A percentile compares a stretch with the other conserved stretches of the same genome.
phyloP scores from a whole-genome alignment of 1,284 basidiomycete species.

The Takashimella koratensis region DNA sequence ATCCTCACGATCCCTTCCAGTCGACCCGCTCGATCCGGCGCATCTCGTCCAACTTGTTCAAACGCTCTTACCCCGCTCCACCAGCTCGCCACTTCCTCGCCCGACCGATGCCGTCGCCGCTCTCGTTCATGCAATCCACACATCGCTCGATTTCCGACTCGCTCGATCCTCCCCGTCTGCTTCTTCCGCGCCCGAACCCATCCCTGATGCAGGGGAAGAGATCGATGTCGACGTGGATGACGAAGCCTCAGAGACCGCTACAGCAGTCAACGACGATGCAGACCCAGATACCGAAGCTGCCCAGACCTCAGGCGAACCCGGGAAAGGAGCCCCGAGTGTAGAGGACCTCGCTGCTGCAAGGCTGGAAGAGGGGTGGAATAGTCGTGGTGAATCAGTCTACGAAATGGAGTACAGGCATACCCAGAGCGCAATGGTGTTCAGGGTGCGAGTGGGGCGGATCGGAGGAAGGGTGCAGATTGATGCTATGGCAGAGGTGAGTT shows the following conservation, averaged over 20 bases:
- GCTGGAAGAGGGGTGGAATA: conserved; percentile 33
- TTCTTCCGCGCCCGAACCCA: neutral
- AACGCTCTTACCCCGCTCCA: conserved; percentile 25
- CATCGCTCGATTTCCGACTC: conserved; percentile 48
- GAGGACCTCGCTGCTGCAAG: conserved; percentile 5
- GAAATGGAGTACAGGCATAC: conserved; percentile 49
- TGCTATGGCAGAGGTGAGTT: conserved; percentile 50
- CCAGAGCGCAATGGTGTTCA: conserved; percentile 48
- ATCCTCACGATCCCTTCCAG: too few relatives aligned
- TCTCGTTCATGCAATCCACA: conserved; percentile 50
- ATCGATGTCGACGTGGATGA: conserved; percentile 31
- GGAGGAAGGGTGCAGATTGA: conserved; percentile 49
- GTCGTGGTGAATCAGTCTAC: conserved; percentile 42
- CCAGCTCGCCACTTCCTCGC: conserved; percentile 32
- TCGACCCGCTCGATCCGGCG: neutral
- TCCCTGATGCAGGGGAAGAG: neutral
- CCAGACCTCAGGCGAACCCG: neutral
- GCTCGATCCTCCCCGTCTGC: conserved; percentile 8
- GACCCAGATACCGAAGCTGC: conserved; percentile 1
- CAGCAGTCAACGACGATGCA: conserved; percentile 39
- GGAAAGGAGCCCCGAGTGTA: neutral
- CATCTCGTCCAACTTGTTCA: neutral
- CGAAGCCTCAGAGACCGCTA: conserved; percentile 40
- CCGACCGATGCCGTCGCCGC: conserved; percentile 47
- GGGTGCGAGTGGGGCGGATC: conserved; percentile 48